These are phyloP conservation scores for Chrysochromulina parva DNA, from an alignment of 78 protist genomes.

Conservation along the genomic window DNA sequence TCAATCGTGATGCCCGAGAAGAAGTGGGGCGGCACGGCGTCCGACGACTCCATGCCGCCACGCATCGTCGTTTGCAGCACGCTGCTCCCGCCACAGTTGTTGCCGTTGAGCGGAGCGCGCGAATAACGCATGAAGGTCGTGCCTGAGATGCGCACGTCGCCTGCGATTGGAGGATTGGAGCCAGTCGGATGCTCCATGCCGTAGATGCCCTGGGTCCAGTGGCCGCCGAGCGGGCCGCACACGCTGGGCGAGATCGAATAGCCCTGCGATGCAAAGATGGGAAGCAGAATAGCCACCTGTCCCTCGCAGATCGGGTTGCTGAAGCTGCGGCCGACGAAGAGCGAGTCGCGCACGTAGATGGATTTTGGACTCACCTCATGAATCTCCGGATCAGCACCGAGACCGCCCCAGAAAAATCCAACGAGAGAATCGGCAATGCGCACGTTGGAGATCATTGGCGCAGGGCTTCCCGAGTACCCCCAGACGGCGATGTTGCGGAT, in stretches of 20 bases:
- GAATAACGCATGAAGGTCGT: not conserved
- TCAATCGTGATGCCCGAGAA: not conserved
- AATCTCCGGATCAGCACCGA: not conserved
- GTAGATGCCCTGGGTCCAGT: no score
- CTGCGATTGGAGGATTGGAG: not conserved
- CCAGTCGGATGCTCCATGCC: no score
- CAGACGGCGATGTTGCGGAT: not conserved
- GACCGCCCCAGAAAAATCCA: not conserved
- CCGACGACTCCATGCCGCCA: no score
- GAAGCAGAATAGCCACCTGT: no score
- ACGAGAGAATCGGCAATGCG: not conserved
- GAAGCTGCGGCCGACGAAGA: not conserved
- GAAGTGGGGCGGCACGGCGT: not conserved
- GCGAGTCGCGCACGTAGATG: not conserved
- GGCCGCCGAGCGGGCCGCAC: no score
- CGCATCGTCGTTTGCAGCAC: no score
- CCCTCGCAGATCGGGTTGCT: not conserved
- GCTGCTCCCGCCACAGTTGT: no score
- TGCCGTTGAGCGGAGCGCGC: not conserved
- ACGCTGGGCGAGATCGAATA: no score
- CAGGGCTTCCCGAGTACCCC: not conserved
- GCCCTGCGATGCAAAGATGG: no score
- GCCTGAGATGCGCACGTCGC: not conserved
- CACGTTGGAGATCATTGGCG: not conserved
- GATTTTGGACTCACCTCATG: not conserved